Conservation (phyloP, 108 stramenopile genomes). For the Chaetoceros muelleri region DNA sequence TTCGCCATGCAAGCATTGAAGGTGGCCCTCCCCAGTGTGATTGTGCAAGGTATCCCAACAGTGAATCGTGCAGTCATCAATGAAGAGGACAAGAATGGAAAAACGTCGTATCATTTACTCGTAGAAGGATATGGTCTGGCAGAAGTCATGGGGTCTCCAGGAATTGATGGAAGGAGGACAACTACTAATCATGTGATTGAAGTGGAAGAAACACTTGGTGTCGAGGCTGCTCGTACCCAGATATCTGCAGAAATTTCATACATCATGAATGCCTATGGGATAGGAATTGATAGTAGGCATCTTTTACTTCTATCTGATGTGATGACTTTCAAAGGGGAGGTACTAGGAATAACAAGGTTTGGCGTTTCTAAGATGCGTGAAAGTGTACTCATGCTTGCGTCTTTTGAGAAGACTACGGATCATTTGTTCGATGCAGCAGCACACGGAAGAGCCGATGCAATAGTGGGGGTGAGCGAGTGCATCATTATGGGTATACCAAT, state of each 20-base stretch:
- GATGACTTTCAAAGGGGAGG: constrained; percentile 99
- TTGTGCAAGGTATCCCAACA: constrained; percentile 92
- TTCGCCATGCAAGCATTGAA: constrained; percentile 93
- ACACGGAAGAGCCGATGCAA: constrained; percentile 90
- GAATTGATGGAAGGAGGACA: constrained; percentile 84
- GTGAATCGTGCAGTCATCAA: constrained; percentile 96
- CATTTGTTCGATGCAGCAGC: constrained; percentile 98
- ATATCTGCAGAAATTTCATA: constrained; percentile 90
- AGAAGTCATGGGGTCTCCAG: constrained; percentile 93
- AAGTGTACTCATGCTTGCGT: constrained; percentile 95
- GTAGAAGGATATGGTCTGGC: constrained; percentile 95
- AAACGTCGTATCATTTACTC: constrained; percentile 77
- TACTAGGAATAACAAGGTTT: constrained; percentile 95
- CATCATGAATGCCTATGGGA: constrained; percentile 95
- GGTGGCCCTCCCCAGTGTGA: constrained; percentile 79
- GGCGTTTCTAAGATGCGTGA: constrained; percentile 99
- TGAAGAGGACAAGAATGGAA: constrained; percentile 70
- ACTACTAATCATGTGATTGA: constrained; percentile 96
- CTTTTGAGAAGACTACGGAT: constrained; percentile 99
- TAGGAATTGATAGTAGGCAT: constrained; percentile 94
- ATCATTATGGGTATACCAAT: constrained; percentile 99
- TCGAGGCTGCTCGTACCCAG: constrained; percentile 93
- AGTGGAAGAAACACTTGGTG: constrained; percentile 86
- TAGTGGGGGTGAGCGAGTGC: constrained; percentile 97
- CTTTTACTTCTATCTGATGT: constrained; percentile 93